A percentile compares a stretch with the other conserved stretches of the same genome.
These are phyloP conservation scores for Cairneyella variabilis DNA, from an alignment of 495 filamentous ascomycete genomes.

Conservation along the genomic window DNA sequence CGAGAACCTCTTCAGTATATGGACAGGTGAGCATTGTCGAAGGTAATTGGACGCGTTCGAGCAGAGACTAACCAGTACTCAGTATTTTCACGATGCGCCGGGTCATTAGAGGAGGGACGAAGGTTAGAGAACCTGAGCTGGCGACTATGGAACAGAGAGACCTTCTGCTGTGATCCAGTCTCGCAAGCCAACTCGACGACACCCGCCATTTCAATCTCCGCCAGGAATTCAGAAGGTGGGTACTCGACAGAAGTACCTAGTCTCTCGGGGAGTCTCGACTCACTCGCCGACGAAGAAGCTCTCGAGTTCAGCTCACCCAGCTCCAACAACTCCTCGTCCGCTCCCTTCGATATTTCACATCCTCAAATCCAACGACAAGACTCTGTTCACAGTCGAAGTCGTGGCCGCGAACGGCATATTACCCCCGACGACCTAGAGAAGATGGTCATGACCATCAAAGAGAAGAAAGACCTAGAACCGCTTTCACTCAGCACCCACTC, in stretches of 20 bases:
- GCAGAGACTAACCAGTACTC: conserved; percentile 4
- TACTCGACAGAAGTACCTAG: conserved; percentile 65
- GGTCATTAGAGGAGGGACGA: conserved; percentile 89
- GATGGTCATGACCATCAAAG: conserved; percentile 85
- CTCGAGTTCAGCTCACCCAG: conserved; percentile 61
- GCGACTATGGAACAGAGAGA: conserved; percentile 94
- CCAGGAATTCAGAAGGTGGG: conserved; percentile 41
- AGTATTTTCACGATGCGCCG: conserved; percentile 96
- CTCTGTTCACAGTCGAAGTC: conserved; percentile 55
- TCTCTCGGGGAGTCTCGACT: conserved; percentile 90
- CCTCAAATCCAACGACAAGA: conserved; percentile 54
- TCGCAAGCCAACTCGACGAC: conserved; percentile 30
- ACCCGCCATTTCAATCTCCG: conserved; percentile 41
- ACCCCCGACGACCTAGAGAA: conserved; percentile 82
- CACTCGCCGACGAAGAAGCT: conserved; percentile 67
- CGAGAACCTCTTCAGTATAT: conserved; percentile 95
- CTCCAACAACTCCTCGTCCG: conserved; percentile 29
- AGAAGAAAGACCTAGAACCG: conserved; percentile 63
- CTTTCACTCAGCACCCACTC: conserved; percentile 18
- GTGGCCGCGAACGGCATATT: conserved; percentile 83
- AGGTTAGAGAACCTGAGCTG: conserved; percentile 93
- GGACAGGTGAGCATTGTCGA: conserved; percentile 72
- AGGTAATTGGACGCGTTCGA: not conserved
- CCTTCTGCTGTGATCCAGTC: conserved; percentile 78
- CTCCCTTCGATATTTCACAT: conserved; percentile 51